Conservation (phyloP, 1,139 yeast species). For the Suhomyces bribrorum region DNA sequence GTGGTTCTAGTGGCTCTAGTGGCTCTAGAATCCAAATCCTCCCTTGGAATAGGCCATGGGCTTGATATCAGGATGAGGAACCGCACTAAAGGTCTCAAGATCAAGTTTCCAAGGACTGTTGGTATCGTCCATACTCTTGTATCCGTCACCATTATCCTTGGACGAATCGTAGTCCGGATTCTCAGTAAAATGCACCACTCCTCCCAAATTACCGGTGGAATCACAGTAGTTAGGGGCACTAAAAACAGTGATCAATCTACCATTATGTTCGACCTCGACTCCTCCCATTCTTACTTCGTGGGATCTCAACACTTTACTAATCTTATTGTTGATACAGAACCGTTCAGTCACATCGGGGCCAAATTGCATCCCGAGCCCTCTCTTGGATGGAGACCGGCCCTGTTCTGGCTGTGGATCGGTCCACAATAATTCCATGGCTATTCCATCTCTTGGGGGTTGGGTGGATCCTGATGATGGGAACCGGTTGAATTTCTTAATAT, state of each 20-base stretch:
- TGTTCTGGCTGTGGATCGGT: conserved; percentile 84
- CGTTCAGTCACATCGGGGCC: conserved; percentile 91
- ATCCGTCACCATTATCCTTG: conserved; percentile 51
- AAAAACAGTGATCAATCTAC: conserved; percentile 84
- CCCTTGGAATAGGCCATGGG: conserved; percentile 96
- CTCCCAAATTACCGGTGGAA: conserved; percentile 86
- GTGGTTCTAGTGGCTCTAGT: too few relatives aligned
- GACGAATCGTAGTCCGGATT: conserved; percentile 33
- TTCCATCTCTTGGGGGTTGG: conserved; percentile 89
- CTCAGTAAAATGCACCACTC: conserved; percentile 65
- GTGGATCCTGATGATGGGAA: conserved; percentile 54
- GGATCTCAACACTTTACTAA: conserved; percentile 83
- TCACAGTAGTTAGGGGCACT: conserved; percentile 99
- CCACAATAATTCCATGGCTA: conserved; percentile 97
- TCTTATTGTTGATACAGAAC: conserved; percentile 70
- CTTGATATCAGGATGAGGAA: conserved; percentile 84
- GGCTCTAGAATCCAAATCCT: conserved; percentile 45
- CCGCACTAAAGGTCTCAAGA: conserved; percentile 69
- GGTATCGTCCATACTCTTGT: conserved; percentile 45
- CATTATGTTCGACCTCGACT: conserved; percentile 83
- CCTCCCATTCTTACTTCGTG: conserved; percentile 96
- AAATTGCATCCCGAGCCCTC: conserved; percentile 95
- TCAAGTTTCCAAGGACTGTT: conserved; percentile 54
- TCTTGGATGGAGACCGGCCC: conserved; percentile 85
- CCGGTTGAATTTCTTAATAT: conserved; percentile 71